phyloP scores from a whole-genome alignment of 1,284 basidiomycete genomes.

The Flammula alnicola region DNA sequence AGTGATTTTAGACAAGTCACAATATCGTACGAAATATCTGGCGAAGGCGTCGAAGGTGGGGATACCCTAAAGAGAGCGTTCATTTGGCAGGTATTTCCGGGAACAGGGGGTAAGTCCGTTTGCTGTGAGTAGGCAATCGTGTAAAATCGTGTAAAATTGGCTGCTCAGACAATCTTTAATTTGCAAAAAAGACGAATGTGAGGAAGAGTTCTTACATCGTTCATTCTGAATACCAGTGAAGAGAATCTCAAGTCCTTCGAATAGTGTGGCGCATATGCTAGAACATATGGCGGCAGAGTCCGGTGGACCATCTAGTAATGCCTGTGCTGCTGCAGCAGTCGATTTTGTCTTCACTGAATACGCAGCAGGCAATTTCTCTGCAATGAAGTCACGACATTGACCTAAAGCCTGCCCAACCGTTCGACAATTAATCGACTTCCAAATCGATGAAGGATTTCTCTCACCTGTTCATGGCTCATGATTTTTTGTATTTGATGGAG shows the following conservation, averaged over 20 bases:
- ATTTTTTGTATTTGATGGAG: slow-evolving; percentile 56
- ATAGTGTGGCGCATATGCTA: slow-evolving; percentile 58
- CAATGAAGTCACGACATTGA: slow-evolving; percentile 70
- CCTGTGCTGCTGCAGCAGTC: slow-evolving; percentile 70
- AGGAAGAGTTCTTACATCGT: slow-evolving; percentile 44
- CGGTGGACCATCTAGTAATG: slow-evolving; percentile 46
- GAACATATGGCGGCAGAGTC: slow-evolving; percentile 77
- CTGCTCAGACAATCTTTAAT: slow-evolving; percentile 36
- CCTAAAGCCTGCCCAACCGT: slow-evolving; percentile 64
- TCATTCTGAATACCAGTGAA: slow-evolving; percentile 66
- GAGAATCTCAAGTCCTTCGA: slow-evolving; percentile 60
- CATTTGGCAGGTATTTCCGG: slow-evolving; percentile 12
- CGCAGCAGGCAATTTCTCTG: slow-evolving; percentile 54
- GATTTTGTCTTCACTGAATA: slow-evolving; percentile 59
- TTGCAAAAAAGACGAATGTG: background rate
- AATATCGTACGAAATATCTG: slow-evolving; percentile 24
- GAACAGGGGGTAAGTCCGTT: slow-evolving; percentile 27
- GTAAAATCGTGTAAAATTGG: slow-evolving; percentile 69
- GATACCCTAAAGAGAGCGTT: slow-evolving; percentile 30
- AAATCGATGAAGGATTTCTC: slow-evolving; percentile 8
- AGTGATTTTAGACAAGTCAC: slow-evolving; percentile 33
- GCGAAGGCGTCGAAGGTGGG: slow-evolving; percentile 9
- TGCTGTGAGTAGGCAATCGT: slow-evolving; percentile 46
- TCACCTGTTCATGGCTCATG: slow-evolving; percentile 78
- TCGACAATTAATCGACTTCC: background rate